These are phyloP conservation scores for Claviceps pazoutovae DNA, from an alignment of 2,329 filamentous ascomycete species.

Conservation along the genomic window DNA sequence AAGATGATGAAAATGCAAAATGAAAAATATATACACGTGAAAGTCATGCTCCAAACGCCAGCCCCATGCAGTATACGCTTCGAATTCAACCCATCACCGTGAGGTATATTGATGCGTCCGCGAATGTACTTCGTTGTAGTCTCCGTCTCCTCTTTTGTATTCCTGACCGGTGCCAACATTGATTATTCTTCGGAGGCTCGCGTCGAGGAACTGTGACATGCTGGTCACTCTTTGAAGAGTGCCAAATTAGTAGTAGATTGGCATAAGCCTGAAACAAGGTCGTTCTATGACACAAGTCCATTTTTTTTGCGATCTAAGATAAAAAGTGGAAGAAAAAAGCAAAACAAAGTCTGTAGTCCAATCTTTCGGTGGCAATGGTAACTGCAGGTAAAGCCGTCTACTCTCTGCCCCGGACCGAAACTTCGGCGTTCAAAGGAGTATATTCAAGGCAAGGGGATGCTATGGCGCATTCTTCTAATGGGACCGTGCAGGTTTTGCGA, in stretches of 20 bases:
- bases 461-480: slow-evolving; percentile 17
- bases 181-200: slow-evolving; percentile 1
- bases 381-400: background rate
- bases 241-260: slow-evolving; percentile 6
- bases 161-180: slow-evolving; percentile 3
- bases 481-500: slow-evolving; percentile 14
- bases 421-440: slow-evolving; percentile 15
- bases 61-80: slow-evolving; percentile 2
- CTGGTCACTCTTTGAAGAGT: slow-evolving; percentile 7
- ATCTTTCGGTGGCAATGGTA: background rate
- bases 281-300: slow-evolving; percentile 1
- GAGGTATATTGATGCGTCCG: background rate
- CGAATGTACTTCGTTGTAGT: background rate
- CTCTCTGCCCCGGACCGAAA: slow-evolving; percentile 15
- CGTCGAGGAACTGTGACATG: slow-evolving; percentile 9
- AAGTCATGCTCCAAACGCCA: slow-evolving; percentile 4
- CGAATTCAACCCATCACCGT: background rate
- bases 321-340: background rate
- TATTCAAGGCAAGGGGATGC: slow-evolving; percentile 6
- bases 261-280: background rate
- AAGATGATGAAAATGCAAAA: slow-evolving; percentile 4
- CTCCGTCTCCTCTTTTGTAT: background rate
- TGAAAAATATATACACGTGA: slow-evolving; percentile 9
- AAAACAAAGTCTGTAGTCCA: background rate
- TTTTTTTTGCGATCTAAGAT: background rate